Base-by-base conservation (phyloP, 495 filamentous ascomycete genomes). In the Cercophora scortea region DNA sequence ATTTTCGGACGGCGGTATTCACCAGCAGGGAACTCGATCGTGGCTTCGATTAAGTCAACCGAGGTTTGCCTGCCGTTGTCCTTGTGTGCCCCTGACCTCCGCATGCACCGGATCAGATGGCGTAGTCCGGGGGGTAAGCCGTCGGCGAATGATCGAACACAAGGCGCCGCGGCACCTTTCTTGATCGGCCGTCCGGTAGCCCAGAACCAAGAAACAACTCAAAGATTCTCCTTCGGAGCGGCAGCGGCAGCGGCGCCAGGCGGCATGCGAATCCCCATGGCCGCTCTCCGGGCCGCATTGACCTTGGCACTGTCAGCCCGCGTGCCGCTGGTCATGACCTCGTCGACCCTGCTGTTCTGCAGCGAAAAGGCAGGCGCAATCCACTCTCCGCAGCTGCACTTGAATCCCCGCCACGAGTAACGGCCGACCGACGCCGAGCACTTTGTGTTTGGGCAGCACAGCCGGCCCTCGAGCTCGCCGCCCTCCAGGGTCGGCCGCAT, bases 351-450 rank as follows among this genome's bases (percentile, higher is more conserved):
- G 47, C 86, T 84, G 66, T 82, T 86, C 36, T 88, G 83, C 51
- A 96, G 71, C 53, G 83, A 89, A 60, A 96, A 90, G 8, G 86
- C 90, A n/a, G 94, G 94, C 16, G 89, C 83, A 9, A 95, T 76
- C 90, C 94, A 96, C 34, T 86, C 79, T 38, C 84, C 83, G 67
- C 93, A 97, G 57, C 85, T 95, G 71, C 93, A 98, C 67, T 81
- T 84, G 73, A 96, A 82, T 50, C 94, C 93, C 62, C 94, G 87
- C 92, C 94, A 98, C 32, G 90, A 87, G 60, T 96, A 96, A 55
- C 91, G 85, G 41, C 94, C 93, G 18, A 97, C 81, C 45, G 90
- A 88, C 16, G 84, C 80, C 42, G 72, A 70, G 62, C 93, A 96
- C 57, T 85, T 87, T 0, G 61, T 35, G 57, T 85, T 86, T 32